Evolutionary conservation across 1,284 basidiomycete genomes (phyloP).

Genomic region (Moesziomyces globuligerus): DNA sequence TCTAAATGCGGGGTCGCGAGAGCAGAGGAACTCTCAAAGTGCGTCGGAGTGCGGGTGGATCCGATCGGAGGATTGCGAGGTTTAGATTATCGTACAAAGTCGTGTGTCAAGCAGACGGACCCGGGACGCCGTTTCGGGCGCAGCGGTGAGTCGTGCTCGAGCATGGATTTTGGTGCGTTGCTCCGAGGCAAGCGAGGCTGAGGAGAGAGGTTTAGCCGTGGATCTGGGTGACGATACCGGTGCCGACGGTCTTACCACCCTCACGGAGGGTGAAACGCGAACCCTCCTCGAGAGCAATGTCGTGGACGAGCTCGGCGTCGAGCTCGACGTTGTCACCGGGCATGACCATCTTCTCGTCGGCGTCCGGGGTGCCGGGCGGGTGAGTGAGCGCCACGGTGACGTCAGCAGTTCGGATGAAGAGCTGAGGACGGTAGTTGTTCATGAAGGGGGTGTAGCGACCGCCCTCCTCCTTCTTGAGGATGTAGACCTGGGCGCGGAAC

Average conservation of each 20-base stretch:
- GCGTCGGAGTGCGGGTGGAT: background rate
- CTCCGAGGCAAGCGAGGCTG: background rate
- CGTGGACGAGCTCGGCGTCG: conserved; percentile 83
- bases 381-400: conserved; percentile 87
- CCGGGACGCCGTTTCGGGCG: too few relatives aligned
- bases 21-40: too few relatives aligned
- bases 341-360: conserved; percentile 80
- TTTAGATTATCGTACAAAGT: conserved; percentile 40
- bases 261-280: conserved; percentile 97
- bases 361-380: conserved; percentile 76
- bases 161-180: conserved; percentile 14
- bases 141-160: background rate
- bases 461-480: conserved; percentile 94
- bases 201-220: conserved; percentile 30
- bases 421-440: conserved; percentile 93
- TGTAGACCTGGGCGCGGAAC: conserved; percentile 72
- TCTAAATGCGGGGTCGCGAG: conserved; percentile 12
- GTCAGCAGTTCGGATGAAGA: conserved; percentile 96
- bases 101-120: conserved; percentile 4
- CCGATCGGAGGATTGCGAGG: background rate
- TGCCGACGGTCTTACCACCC: conserved; percentile 81
- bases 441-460: conserved; percentile 98
- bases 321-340: conserved; percentile 98
- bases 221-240: conserved; percentile 65
- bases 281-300: conserved; percentile 90